These are phyloP conservation scores for Blastomyces emzantsi DNA, from an alignment of 2,329 filamentous ascomycete genomes.

Conservation along the genomic window DNA sequence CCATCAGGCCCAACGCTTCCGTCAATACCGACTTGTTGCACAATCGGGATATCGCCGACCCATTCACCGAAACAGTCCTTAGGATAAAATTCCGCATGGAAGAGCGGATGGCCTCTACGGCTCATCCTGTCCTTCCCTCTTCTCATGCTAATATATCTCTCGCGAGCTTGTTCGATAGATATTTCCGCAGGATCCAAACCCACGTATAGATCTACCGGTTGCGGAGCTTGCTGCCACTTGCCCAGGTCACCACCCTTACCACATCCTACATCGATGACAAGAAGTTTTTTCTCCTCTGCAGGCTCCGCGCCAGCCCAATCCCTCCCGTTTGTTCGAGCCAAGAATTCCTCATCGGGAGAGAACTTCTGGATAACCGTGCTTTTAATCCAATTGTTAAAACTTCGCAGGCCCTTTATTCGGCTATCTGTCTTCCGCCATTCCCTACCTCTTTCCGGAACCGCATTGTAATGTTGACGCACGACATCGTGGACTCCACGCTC, in stretches of 20 bases:
- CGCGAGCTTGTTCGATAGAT: slow-evolving; percentile 80
- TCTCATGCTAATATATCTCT: slow-evolving; percentile 68
- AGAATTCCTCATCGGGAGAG: slow-evolving; percentile 67
- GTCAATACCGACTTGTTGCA: slow-evolving; percentile 83
- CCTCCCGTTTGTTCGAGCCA: slow-evolving; percentile 42
- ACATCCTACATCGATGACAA: slow-evolving; percentile 89
- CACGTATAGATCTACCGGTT: slow-evolving; percentile 84
- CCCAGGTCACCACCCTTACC: slow-evolving; percentile 92
- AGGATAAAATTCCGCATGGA: slow-evolving; percentile 77
- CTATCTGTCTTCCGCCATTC: slow-evolving; percentile 94
- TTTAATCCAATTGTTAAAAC: slow-evolving; percentile 99
- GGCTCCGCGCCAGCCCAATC: slow-evolving; percentile 34
- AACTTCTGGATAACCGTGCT: slow-evolving; percentile 96
- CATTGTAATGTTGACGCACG: slow-evolving; percentile 91
- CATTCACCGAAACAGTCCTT: slow-evolving; percentile 89
- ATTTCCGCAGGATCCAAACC: slow-evolving; percentile 89
- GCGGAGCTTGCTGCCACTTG: slow-evolving; percentile 94
- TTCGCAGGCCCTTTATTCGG: slow-evolving; percentile 86
- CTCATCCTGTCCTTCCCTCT: slow-evolving; percentile 40
- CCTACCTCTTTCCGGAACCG: slow-evolving; percentile 82
- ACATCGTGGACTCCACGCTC: slow-evolving; percentile 66
- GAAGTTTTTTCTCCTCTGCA: slow-evolving; percentile 47
- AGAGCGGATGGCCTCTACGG: slow-evolving; percentile 51
- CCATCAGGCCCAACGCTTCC: slow-evolving; percentile 50
- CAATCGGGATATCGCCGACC: slow-evolving; percentile 69